Evolutionary conservation across 495 filamentous ascomycete species (phyloP).

Genomic region (Trichoderma asperelloides): DNA sequence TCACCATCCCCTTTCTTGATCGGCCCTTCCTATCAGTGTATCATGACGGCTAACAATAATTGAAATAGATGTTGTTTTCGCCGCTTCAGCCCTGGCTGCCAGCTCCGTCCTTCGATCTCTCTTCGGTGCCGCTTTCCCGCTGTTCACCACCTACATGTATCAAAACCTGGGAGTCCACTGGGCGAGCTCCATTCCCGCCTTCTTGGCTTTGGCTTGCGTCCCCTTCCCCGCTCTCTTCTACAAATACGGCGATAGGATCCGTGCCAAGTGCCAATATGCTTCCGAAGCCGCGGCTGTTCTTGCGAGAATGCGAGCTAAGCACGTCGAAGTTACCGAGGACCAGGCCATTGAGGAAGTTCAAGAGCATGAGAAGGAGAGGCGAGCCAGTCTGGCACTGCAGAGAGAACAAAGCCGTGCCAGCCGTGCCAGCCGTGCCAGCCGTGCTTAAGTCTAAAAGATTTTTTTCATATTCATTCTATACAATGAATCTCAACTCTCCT

Average conservation of each 20-base stretch:
- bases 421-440: neutral
- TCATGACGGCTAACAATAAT: neutral
- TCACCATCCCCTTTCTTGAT: neutral
- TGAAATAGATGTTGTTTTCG: slow-evolving; percentile 57
- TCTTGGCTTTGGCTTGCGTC: slow-evolving; percentile 64
- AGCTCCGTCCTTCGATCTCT: slow-evolving; percentile 56
- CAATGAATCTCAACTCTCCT: neutral
- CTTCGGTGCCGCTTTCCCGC: slow-evolving; percentile 77
- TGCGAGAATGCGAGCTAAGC: slow-evolving; percentile 17
- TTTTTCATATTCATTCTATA: neutral
- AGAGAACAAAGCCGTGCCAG: neutral
- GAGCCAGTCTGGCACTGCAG: neutral
- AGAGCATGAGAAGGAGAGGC: neutral
- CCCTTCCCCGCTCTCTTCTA: slow-evolving; percentile 79
- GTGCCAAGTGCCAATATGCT: slow-evolving; percentile 66
- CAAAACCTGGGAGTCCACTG: slow-evolving; percentile 67
- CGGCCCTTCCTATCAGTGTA: no score
- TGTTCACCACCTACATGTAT: slow-evolving; percentile 78
- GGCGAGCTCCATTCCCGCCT: slow-evolving; percentile 70
- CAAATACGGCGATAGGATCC: slow-evolving; percentile 59
- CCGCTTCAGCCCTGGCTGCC: slow-evolving; percentile 70
- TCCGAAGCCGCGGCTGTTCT: slow-evolving; percentile 52
- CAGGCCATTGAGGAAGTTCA: neutral
- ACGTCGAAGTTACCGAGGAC: neutral
- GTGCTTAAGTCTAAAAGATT: neutral